Base-by-base conservation (phyloP, 1,139 yeast species). In the Candida sp. region DNA sequence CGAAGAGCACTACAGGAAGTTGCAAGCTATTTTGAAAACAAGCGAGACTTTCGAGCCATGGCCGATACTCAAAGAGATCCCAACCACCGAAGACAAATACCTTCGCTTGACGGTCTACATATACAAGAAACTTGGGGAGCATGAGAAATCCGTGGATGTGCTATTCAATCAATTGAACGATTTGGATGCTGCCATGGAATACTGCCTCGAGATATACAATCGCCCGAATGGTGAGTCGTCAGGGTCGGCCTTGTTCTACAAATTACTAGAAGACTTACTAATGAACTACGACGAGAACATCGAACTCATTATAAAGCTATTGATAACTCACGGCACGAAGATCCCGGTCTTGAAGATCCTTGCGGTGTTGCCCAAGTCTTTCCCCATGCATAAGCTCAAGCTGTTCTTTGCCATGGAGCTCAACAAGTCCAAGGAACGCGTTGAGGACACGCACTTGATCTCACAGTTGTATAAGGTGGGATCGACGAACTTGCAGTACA, bases 121-220 rank as follows among this genome's bases (percentile, higher is more conserved):
- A 2, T 76, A 87, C 51, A 78, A 80, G 41, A 77, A 83, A 54
- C 66, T 88, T 43, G 86, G 84, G 1, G 84, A 83, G 51, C 91
- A 90, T 61, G 78, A 78, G 11, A 80, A 83, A 47, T 86, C 93
- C 0, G 72, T 94, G 28, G 83, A 83, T 54, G 81, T 90, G 1
- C 75, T 85, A 43, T 84, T 83, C 50, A 77, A 79, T 51, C 84
- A 85, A 41, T 67, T 91, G 45, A 70, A 80, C 11, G 88, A 88
- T 61, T 77, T 83, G 50, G 70, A 71, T 26, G 73, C 75, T 17
- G 89, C 96, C 0, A 78, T 88, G 55, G 67, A 72, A 45, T 86
- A 90, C 62, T 85, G 96, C 58, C 67, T 82, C 1, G 78, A 77
- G 4, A 68, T 88, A 1, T 84, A 79, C 54, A 61, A 55, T 33